These are phyloP conservation scores for Camptophora hylomeconis DNA, from an alignment of 2,329 filamentous ascomycete species.

Conservation along the genomic window DNA sequence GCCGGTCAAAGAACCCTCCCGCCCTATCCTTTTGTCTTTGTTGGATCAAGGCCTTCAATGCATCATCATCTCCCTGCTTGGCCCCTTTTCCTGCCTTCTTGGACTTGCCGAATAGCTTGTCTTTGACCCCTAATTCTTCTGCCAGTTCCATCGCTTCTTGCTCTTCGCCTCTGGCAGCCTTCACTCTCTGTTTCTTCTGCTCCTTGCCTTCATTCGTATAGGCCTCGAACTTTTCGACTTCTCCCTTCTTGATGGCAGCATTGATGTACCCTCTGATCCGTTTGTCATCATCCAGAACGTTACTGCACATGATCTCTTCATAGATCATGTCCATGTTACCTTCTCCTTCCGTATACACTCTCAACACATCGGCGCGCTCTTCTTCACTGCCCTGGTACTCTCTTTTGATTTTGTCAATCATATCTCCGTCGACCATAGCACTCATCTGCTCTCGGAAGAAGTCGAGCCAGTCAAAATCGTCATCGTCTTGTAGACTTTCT, in stretches of 20 bases:
- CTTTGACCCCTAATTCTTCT: constrained; percentile 60
- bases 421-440: constrained; percentile 59
- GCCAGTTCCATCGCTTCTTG: constrained; percentile 62
- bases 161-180: constrained; percentile 52
- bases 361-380: constrained; percentile 64
- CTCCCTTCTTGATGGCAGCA: constrained; percentile 57
- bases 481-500: constrained; percentile 60
- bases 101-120: constrained; percentile 47
- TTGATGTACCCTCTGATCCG: constrained; percentile 73
- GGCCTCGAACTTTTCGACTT: constrained; percentile 51
- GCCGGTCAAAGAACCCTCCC: constrained; percentile 51
- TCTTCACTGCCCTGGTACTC: constrained; percentile 79
- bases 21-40: constrained; percentile 36
- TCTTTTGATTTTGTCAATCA: constrained; percentile 61
- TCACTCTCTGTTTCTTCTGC: constrained; percentile 45
- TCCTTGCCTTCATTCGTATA: constrained; percentile 65
- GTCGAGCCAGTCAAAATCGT: constrained; percentile 76
- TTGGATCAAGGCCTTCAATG: constrained; percentile 45
- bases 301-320: constrained; percentile 72
- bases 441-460: constrained; percentile 80
- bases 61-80: constrained; percentile 26
- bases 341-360: constrained; percentile 57
- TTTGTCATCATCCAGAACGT: constrained; percentile 71
- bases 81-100: constrained; percentile 31
- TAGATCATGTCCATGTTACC: constrained; percentile 71